Base-by-base conservation (phyloP, 108 stramenopile species). In the Nitzschia palea region DNA sequence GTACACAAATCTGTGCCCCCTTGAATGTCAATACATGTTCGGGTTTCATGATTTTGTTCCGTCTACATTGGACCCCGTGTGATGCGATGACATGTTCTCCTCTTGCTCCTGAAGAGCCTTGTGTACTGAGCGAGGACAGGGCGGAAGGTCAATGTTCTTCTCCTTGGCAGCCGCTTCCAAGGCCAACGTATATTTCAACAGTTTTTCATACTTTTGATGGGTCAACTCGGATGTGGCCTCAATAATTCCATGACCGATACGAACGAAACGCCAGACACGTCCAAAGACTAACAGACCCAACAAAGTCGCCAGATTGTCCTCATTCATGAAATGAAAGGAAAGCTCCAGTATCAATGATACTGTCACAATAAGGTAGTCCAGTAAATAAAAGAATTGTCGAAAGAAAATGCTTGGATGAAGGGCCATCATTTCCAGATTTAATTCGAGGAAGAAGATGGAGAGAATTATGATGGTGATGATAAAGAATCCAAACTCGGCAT, bases 231-330 rank as follows among this genome's bases (percentile, higher is more conserved):
- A 37, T 10, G 77, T 73, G 3, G 76, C 71, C 51, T 81, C 86
- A 17, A 83, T 40, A 31, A 86, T 55, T 1, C 86, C 86, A 59
- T 87, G 86, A 29, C 82, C 78, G 40, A 87, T 83, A 10, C 86
- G 69, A 14, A 87, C 61, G 55, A 87, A 87, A 4, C 86, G 52
- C 86, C 86, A 87, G 0, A 83, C 2, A 15, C 86, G 70, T n/a
- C 35, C 72, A 18, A 83, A 44, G 42, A 81, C 60, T 18, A 81
- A 30, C 12, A 81, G 45, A 2, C 74, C 70, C n/a, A 32, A 22
- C 2, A 64, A 40, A 31, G 48, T 47, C 18, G 60, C 29, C 65
- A 54, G 26, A 18, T 14, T 28, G 17, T 61, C 65, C 14, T 70
- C 45, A 25, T 74, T 57, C 20, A 70, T 15, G 35, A 67, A 32